Evolutionary conservation across 2,329 filamentous ascomycete species (phyloP).

Genomic region (Talaromyces sp.): DNA sequence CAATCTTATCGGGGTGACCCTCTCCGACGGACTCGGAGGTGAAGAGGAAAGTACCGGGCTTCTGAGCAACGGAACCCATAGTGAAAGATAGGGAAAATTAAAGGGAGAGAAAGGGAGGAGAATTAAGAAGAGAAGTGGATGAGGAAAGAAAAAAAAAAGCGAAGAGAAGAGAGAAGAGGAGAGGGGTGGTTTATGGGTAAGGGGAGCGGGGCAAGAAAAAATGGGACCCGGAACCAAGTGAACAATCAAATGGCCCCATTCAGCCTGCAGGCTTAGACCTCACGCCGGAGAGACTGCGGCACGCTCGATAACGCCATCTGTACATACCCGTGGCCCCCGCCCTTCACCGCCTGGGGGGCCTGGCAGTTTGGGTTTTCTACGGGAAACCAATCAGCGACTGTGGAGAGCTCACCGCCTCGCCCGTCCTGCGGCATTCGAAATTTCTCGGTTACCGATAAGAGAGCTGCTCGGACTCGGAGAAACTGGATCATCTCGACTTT

Average conservation of each 20-base stretch:
- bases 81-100: constrained; percentile 41
- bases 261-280: not conserved
- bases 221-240: not conserved
- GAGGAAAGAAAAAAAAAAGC: constrained; percentile 30
- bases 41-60: constrained; percentile 74
- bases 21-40: constrained; percentile 89
- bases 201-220: constrained; percentile 5
- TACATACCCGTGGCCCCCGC: not conserved
- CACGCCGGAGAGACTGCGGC: no score
- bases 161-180: constrained; percentile 22
- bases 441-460: constrained; percentile 21
- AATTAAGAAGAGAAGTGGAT: constrained; percentile 20
- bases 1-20: constrained; percentile 95
- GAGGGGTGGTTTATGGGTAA: constrained; percentile 9
- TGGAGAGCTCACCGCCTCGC: not conserved
- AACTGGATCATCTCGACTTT: not conserved
- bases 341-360: not conserved
- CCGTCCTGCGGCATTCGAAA: constrained; percentile 6
- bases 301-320: constrained; percentile 4
- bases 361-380: not conserved
- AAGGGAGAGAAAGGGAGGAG: constrained; percentile 19
- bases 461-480: not conserved
- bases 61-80: constrained; percentile 62
- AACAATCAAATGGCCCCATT: not conserved
- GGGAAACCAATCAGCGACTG: not conserved